Conservation (phyloP, 78 protist species). For the Chrysochromulina tobinii region DNA sequence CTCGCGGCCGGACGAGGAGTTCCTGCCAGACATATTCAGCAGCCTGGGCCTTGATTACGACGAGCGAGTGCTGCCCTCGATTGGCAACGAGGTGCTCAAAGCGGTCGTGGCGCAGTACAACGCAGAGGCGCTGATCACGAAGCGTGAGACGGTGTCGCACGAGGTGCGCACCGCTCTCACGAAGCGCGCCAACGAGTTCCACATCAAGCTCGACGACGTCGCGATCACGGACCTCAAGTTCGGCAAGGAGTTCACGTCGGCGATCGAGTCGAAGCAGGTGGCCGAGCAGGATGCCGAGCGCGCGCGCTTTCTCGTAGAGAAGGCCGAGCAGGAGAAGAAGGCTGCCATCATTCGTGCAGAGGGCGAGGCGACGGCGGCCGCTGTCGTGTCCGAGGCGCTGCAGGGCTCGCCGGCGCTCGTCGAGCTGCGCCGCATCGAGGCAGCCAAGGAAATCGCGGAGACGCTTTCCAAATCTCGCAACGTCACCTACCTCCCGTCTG, state of each 20-base stretch:
- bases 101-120: conserved; percentile 73
- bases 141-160: conserved; percentile 68
- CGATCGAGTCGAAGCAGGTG: conserved; percentile 85
- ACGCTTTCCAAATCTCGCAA: conserved; percentile 61
- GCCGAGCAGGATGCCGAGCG: conserved; percentile 86
- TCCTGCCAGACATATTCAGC: conserved; percentile 44
- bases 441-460: conserved; percentile 78
- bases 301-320: conserved; percentile 62
- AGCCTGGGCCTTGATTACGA: conserved; percentile 62
- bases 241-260: conserved; percentile 72
- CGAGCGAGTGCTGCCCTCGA: conserved; percentile 43
- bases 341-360: conserved; percentile 76
- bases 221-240: conserved; percentile 69
- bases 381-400: conserved; percentile 54
- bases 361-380: conserved; percentile 81
- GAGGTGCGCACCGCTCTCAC: conserved; percentile 35
- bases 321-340: conserved; percentile 77
- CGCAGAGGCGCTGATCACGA: conserved; percentile 80
- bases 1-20: conserved; percentile 40
- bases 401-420: neutral
- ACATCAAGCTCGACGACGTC: conserved; percentile 76
- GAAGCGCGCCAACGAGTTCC: conserved; percentile 48
- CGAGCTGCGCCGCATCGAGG: conserved; percentile 60
- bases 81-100: conserved; percentile 38
- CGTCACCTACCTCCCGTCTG: conserved; percentile 65